Evolutionary conservation across 1,139 yeast species (phyloP), one percentile per base, ranked within the genome.

Genomic region (Hansenula sp.): DNA sequence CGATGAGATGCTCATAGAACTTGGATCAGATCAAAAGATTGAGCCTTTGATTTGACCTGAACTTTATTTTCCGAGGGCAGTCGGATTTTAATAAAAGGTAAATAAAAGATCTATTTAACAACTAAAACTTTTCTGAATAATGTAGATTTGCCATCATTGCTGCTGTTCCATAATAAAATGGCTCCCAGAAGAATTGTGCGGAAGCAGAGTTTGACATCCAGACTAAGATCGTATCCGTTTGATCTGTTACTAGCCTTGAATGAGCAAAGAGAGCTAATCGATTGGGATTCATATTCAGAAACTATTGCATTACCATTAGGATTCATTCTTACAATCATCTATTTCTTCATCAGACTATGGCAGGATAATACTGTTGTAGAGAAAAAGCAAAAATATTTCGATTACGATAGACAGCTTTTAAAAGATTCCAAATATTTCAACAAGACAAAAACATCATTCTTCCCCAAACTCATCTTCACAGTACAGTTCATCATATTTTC

Each of bases 241-340:
- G 90, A 82, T 53, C 48, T 73, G 28, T 66, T 71, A 39, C 64
- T 82, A 5, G 66, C 69, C 37, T 39, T 76, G 29, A 77, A 78
- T 51, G 89, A 82, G 55, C 53, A 63, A 12, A 50, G 77, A 17
- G 69, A 71, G 37, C 64, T 79, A 6, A 73, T 81, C 6, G 85
- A 82, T 44, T 82, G 89, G 89, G 88, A 82, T 50, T 65, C 69
- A 2, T 69, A 75, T 45, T 66, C 77, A 10, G 53, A 56, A n/a
- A 51, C 71, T 1, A 48, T 72, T 9, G 80, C 77, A 0, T 48
- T 69, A 27, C 80, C 78, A 0, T 47, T 66, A 11, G 83, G 83
- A 0, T 57, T 62, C n/a, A 39, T 55, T 0, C 55, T 73, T 36
- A 63, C 66, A 17, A 43, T 57, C 24, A 26, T 62, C 28, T 60